Conservation (phyloP, 2,329 filamentous ascomycete genomes). For the Stagonosporopsis cucurbitacearum region DNA sequence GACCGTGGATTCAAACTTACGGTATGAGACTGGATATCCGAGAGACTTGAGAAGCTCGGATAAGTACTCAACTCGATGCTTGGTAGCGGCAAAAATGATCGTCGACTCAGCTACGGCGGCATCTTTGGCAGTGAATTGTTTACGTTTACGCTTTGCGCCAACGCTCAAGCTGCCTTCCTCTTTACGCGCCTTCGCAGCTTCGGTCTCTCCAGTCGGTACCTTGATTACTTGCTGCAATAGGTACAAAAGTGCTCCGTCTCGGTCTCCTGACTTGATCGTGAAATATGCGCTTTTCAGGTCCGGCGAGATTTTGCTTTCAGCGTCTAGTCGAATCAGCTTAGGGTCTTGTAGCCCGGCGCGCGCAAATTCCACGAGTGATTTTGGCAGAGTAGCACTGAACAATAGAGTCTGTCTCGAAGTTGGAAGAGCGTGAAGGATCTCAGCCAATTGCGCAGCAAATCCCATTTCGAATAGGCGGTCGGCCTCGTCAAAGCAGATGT, state of each 20-base stretch:
- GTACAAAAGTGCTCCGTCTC: constrained; percentile 89
- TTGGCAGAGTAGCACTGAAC: constrained; percentile 94
- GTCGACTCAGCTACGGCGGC: constrained; percentile 90
- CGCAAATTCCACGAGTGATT: constrained; percentile 94
- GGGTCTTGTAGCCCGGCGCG: constrained; percentile 92
- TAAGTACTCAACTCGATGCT: constrained; percentile 96
- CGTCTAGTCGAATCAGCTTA: constrained; percentile 85
- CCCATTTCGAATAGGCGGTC: constrained; percentile 99
- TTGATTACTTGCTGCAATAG: constrained; percentile 91
- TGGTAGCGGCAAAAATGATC: constrained; percentile 92
- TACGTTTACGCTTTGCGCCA: constrained; percentile 76
- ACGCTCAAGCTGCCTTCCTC: constrained; percentile 53
- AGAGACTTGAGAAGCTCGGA: constrained; percentile 77
- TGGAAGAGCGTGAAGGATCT: constrained; percentile 90
- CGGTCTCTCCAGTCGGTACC: constrained; percentile 74
- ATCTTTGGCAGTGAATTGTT: constrained; percentile 62
- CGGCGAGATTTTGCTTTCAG: constrained; percentile 93
- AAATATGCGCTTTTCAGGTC: constrained; percentile 97
- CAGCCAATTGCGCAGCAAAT: constrained; percentile 89
- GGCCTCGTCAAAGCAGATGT: constrained; percentile 97
- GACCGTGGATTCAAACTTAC: constrained; percentile 21
- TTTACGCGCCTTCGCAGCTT: constrained; percentile 57
- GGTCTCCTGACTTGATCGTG: constrained; percentile 87
- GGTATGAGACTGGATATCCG: constrained; percentile 87
- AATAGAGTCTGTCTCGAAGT: constrained; percentile 85